These are phyloP conservation scores for Colletotrichum sp. DNA, from an alignment of 2,329 filamentous ascomycete genomes.

Conservation along the genomic window DNA sequence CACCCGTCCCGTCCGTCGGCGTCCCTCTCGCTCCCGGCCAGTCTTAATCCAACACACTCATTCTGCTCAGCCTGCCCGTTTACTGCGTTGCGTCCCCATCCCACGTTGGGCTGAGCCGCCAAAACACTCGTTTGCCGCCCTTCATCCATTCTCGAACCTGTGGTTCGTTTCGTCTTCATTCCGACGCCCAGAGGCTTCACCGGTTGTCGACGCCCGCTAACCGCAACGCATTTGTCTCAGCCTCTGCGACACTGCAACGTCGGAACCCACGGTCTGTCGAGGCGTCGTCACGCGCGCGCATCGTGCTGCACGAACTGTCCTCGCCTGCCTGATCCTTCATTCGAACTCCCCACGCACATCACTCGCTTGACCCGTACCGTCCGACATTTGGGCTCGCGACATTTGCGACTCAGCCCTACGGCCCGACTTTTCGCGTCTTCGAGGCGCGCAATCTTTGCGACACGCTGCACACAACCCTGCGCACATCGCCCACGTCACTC, in stretches of 20 bases:
- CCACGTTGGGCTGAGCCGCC: neutral
- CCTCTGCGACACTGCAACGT: slow-evolving; percentile 11
- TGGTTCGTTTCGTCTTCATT: neutral
- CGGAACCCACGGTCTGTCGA: neutral
- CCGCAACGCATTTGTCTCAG: neutral
- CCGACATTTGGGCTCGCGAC: neutral
- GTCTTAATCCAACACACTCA: neutral
- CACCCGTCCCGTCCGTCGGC: neutral
- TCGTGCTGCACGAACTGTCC: neutral
- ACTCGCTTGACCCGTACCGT: neutral
- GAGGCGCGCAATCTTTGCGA: neutral
- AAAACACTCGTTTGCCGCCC: neutral
- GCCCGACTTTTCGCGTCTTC: neutral
- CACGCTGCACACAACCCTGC: neutral
- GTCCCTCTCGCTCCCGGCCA: neutral
- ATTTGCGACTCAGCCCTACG: neutral
- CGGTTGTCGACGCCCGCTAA: neutral
- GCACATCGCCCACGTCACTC: neutral
- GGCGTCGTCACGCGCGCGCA: neutral
- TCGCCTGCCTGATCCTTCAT: neutral
- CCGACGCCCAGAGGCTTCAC: neutral
- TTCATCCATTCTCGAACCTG: neutral
- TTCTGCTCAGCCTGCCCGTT: neutral
- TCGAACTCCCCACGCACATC: neutral
- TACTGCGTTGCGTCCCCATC: neutral